Percentiles rank a stretch among this genome's conserved stretches.
Evolutionary conservation across 345 rosid species (phyloP).

Genomic region (Eucalyptus decipiens): DNA sequence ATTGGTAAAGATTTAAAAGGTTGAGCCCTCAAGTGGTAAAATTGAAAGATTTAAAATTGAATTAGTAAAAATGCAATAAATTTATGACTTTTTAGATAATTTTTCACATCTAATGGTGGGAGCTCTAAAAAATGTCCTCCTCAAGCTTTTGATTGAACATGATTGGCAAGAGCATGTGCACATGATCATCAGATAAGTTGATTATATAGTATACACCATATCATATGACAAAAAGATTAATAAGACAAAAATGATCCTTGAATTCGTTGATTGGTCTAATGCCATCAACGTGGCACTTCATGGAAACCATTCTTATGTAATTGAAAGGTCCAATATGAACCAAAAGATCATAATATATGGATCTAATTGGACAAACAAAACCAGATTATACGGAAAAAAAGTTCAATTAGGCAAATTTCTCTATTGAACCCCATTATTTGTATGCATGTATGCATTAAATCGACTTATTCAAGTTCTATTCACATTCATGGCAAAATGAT

Average conservation of each 20-base stretch:
- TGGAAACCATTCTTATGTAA: background rate
- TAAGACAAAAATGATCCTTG: background rate
- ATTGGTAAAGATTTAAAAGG: too few species aligned
- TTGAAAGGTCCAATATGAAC: background rate
- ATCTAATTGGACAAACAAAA: too few species aligned
- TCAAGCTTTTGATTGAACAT: background rate
- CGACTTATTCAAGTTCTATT: background rate
- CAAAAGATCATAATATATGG: background rate
- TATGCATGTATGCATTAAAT: background rate
- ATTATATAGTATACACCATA: background rate
- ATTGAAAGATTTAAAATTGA: too few species aligned
- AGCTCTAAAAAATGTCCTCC: background rate
- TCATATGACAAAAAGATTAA: background rate
- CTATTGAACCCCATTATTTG: background rate
- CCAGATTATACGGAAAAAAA: too few species aligned
- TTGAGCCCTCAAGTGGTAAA: too few species aligned
- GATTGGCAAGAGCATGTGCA: background rate
- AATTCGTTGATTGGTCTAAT: background rate
- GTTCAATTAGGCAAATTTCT: too few species aligned
- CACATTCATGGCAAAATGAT: background rate
- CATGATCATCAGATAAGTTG: background rate
- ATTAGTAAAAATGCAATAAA: too few species aligned
- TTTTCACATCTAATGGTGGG: too few species aligned
- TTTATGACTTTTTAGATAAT: too few species aligned
- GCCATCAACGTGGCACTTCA: too few species aligned